Conservation (phyloP, 169 alveolate genomes). For the Plasmodium gonderi region DNA sequence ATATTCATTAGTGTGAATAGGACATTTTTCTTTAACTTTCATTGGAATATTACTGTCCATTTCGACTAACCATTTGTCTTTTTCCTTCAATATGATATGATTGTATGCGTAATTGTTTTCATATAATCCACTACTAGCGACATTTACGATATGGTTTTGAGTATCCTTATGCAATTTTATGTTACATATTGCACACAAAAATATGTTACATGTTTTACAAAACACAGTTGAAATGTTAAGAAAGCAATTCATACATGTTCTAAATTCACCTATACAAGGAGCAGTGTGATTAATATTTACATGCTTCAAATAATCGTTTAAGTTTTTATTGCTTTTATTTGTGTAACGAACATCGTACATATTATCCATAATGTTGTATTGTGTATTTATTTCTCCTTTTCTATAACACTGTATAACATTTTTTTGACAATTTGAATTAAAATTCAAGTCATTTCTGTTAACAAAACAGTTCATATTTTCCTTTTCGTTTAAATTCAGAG, state of each 20-base stretch:
- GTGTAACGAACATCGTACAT: constrained; percentile 60
- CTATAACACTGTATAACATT: constrained; percentile 20
- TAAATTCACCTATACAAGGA: constrained; percentile 71
- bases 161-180: constrained; percentile 43
- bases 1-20: constrained; percentile 44
- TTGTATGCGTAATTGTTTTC: constrained; percentile 42
- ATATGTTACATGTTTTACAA: constrained; percentile 72
- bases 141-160: constrained; percentile 34
- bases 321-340: constrained; percentile 1
- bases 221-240: constrained; percentile 56
- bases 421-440: constrained; percentile 6
- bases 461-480: constrained; percentile 69
- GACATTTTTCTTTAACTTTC: constrained; percentile 68
- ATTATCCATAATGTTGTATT: constrained; percentile 60
- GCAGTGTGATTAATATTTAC: constrained; percentile 71
- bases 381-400: constrained; percentile 64
- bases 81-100: constrained; percentile 51
- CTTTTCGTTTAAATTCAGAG: constrained; percentile 46
- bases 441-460: constrained; percentile 17
- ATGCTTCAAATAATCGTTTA: constrained; percentile 55
- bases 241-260: constrained; percentile 74
- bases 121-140: constrained; percentile 49
- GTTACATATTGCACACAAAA: constrained; percentile 70
- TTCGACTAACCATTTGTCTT: constrained; percentile 72
- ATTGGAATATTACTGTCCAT: constrained; percentile 32